Evolutionary conservation across 768 basidiomycete species (phyloP).

Genomic region (Lentinula sp.): DNA sequence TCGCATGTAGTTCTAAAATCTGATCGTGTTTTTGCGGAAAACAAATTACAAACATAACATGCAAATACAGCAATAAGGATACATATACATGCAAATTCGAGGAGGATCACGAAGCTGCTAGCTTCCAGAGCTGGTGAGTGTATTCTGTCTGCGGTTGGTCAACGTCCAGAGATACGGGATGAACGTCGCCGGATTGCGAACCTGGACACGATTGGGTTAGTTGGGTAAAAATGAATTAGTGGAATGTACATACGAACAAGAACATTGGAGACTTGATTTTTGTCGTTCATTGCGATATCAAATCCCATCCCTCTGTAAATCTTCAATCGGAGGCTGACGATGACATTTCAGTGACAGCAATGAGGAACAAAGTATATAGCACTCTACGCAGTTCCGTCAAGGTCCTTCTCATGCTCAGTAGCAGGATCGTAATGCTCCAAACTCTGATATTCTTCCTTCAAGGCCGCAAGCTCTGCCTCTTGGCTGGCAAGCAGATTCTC

Average conservation of each 20-base stretch:
- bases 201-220: constrained; percentile 26
- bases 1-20: neutral
- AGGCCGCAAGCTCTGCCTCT: constrained; percentile 61
- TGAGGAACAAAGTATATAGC: neutral
- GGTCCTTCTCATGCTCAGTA: constrained; percentile 59
- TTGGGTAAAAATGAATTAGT: neutral
- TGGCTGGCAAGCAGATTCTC: constrained; percentile 60
- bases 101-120: constrained; percentile 25
- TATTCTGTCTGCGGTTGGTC: constrained; percentile 28
- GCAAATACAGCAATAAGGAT: neutral
- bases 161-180: constrained; percentile 30
- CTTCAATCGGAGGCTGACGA: constrained; percentile 53
- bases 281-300: constrained; percentile 52
- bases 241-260: constrained; percentile 53
- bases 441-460: constrained; percentile 57
- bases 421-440: constrained; percentile 71
- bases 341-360: neutral
- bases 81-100: neutral
- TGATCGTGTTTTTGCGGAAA: neutral
- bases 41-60: neutral
- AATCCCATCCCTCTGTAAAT: constrained; percentile 72
- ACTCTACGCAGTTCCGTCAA: constrained; percentile 65
- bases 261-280: constrained; percentile 49
- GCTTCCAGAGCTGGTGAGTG: constrained; percentile 37
- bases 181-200: constrained; percentile 40